Percentiles rank a stretch among this genome's conserved stretches.
phyloP scores from a whole-genome alignment of 2,329 filamentous ascomycete genomes.

The Colletotrichum graminicola region DNA sequence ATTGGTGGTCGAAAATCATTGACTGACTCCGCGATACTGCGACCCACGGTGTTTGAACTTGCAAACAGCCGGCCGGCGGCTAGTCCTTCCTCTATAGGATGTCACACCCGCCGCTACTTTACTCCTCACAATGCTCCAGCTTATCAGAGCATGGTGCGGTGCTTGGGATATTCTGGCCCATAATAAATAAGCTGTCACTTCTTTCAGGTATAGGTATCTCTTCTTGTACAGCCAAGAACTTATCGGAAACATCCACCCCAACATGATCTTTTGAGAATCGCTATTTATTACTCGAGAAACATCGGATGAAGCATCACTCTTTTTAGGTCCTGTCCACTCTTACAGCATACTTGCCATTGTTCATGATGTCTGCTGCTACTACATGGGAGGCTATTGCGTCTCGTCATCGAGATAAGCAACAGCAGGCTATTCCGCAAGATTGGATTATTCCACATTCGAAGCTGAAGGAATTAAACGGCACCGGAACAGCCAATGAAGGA shows the following conservation, averaged over 20 bases:
- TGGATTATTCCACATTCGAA: conserved; percentile 33
- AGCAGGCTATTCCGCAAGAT: conserved; percentile 34
- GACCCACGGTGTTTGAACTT: not conserved
- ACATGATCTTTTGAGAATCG: no score
- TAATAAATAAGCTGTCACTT: no score
- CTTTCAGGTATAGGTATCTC: not conserved
- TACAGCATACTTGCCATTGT: not conserved
- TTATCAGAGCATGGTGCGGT: not conserved
- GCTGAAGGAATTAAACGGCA: conserved; percentile 25
- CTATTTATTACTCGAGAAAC: not conserved
- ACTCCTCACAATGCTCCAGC: not conserved
- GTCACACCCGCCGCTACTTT: not conserved
- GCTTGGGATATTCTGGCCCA: not conserved
- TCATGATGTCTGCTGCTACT: conserved; percentile 9
- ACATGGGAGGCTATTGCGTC: conserved; percentile 39
- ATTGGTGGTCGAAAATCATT: no score
- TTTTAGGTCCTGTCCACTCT: not conserved
- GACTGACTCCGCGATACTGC: not conserved
- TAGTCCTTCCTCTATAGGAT: conserved; percentile 19
- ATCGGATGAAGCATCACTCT: not conserved
- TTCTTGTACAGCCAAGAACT: not conserved
- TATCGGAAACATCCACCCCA: not conserved
- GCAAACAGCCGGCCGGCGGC: conserved; percentile 12
- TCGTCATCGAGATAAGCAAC: conserved; percentile 32
- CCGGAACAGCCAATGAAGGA: conserved; percentile 34